phyloP scores from a whole-genome alignment of 2,329 filamentous ascomycete genomes.

The Neocatenulostroma microsporum region DNA sequence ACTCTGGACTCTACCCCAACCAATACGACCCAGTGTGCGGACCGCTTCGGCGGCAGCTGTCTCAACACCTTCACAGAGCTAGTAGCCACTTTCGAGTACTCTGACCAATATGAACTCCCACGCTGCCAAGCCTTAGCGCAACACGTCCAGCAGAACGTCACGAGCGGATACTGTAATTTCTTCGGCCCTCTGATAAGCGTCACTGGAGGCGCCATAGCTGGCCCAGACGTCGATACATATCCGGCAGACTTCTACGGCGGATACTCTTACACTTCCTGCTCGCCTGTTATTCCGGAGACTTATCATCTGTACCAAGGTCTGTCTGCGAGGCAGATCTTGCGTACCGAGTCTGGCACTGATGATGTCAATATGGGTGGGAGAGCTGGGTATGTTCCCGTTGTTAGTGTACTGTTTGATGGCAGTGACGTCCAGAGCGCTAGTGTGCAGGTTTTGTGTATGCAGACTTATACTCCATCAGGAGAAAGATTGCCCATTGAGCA shows the following conservation, averaged over 20 bases:
- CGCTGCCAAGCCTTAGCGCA: neutral
- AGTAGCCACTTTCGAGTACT: neutral
- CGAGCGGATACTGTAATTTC: neutral
- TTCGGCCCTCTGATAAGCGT: neutral
- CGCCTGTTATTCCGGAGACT: too few relatives aligned
- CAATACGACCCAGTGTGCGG: neutral
- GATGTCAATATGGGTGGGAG: slow-evolving; percentile 1
- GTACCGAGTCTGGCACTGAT: neutral
- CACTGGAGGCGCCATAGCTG: neutral
- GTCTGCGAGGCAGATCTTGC: too few relatives aligned
- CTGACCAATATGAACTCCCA: neutral
- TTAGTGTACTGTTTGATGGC: neutral
- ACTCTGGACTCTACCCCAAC: neutral
- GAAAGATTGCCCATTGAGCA: too few relatives aligned
- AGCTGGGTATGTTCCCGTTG: neutral
- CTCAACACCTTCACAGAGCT: too few relatives aligned
- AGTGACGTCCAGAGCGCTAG: neutral
- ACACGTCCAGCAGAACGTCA: neutral
- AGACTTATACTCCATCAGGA: too few relatives aligned
- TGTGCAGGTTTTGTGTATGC: too few relatives aligned
- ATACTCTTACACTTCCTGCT: too few relatives aligned
- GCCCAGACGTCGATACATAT: neutral
- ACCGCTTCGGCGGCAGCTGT: too few relatives aligned
- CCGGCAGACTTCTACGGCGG: neutral
- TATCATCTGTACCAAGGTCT: too few relatives aligned